A percentile compares a stretch with the other conserved stretches of the same genome.
These are phyloP conservation scores for Chlorella sp. DNA, from an alignment of 139 green algal genomes.

Conservation along the genomic window DNA sequence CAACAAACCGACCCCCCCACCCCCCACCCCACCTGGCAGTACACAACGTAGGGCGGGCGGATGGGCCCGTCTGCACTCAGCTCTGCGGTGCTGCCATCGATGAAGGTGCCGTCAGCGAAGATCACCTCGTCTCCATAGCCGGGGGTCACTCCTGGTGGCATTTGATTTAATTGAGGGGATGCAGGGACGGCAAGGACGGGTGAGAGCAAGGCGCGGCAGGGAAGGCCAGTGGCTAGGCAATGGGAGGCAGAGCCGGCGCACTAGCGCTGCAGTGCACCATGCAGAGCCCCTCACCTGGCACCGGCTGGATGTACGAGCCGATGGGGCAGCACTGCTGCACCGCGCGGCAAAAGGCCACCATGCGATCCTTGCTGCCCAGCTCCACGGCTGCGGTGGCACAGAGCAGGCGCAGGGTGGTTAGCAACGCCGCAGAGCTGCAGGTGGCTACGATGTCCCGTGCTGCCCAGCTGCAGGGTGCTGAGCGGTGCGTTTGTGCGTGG, in stretches of 20 bases:
- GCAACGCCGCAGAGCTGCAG: no score
- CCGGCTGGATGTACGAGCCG: conserved; percentile 87
- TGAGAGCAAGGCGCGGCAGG: no score
- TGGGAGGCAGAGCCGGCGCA: no score
- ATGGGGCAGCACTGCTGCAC: conserved; percentile 89
- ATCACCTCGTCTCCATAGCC: conserved; percentile 94
- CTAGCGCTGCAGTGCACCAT: no score
- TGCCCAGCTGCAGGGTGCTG: no score
- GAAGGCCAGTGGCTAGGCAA: not conserved
- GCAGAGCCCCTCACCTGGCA: conserved; percentile 66
- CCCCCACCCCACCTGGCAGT: conserved; percentile 64
- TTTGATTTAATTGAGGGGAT: not conserved
- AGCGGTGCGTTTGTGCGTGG: no score
- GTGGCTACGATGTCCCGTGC: no score
- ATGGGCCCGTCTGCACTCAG: conserved; percentile 93
- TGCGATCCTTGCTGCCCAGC: conserved; percentile 70
- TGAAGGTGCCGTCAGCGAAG: conserved; percentile 97
- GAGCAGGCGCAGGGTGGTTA: no score
- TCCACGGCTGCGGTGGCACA: conserved; percentile 68
- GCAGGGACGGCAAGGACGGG: no score
- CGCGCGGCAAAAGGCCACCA: conserved; percentile 88
- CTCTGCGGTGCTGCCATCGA: conserved; percentile 94
- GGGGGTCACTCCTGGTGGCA: conserved; percentile 80
- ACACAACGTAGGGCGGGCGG: conserved; percentile 89
- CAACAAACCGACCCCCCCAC: no score